Base-by-base conservation (phyloP, 169 alveolate species). In the Plasmodium gaboni region DNA sequence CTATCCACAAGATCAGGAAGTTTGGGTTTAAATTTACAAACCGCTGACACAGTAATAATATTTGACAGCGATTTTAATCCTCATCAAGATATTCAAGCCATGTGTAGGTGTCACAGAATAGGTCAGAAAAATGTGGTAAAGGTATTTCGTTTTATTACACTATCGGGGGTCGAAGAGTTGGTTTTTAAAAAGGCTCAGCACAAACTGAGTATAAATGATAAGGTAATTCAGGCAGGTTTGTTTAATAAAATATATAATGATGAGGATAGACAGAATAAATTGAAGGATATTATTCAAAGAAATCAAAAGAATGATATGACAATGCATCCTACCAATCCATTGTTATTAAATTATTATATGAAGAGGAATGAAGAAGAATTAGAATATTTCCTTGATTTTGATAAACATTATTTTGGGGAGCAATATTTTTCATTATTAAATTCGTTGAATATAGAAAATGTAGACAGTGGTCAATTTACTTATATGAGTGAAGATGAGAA, bases 1-100 rank as follows among this genome's bases (percentile, higher is more conserved):
- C 26, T 99, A 15, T 97, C 99, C 28, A 98, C 99, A 0, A 95
- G 99, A 72, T 99, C 99, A 1, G 99, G 99, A 2, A 99, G 99
- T 9, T 96, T 96, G 12, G 99, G 99, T 1, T 96, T 99, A 19
- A 98, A 99, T 93, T 95, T 99, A 10, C 96, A 98, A 70, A 95
- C 98, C 1, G 99, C 99, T 10, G 99, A 98, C 73, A 96, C 99
- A 0, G 99, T 99, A 15, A 96, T 99, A 9, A 97, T 99, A 68
- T 96, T 97, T 96, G 98, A 97, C 72, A 97, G 96, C 91, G 98
- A 97, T 88, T 97, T 97, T 93, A 97, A 97, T 55, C 99, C 99
- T 19, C 98, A 97, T 70, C 96, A 96, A 64, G 98, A 97, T 92
- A 92, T 96, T 32, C 99, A 97, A 93, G 99, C 99, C 9, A 98